Evolutionary conservation across 2,329 filamentous ascomycete genomes (phyloP).

Genomic region (Xylaria sp.): DNA sequence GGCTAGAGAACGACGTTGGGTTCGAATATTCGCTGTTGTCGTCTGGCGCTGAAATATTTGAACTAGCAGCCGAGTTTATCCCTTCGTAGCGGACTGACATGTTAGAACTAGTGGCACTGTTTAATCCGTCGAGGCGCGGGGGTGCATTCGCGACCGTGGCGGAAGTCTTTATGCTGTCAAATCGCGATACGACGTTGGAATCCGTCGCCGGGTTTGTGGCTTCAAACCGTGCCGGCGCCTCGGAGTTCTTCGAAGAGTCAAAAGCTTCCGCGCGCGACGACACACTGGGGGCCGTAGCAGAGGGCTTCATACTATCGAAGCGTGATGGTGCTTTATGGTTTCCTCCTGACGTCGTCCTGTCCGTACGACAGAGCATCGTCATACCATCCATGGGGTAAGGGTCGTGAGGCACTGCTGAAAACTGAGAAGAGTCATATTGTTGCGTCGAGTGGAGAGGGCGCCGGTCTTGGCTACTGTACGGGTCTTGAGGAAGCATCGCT

Average conservation of each 20-base stretch:
- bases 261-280: slow-evolving; percentile 14
- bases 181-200: slow-evolving; percentile 17
- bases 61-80: slow-evolving; percentile 31
- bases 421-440: slow-evolving; percentile 65
- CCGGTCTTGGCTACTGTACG: slow-evolving; percentile 40
- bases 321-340: slow-evolving; percentile 29
- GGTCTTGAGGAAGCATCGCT: slow-evolving; percentile 26
- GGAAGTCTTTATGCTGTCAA: slow-evolving; percentile 12
- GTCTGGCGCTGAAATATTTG: slow-evolving; percentile 74
- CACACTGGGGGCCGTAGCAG: slow-evolving; percentile 10
- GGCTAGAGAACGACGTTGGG: slow-evolving; percentile 87
- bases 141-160: slow-evolving; percentile 7
- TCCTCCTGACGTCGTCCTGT: slow-evolving; percentile 67
- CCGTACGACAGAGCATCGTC: slow-evolving; percentile 93
- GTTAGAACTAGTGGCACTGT: slow-evolving; percentile 27
- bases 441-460: slow-evolving; percentile 43
- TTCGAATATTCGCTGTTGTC: slow-evolving; percentile 92
- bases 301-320: slow-evolving; percentile 21
- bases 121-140: slow-evolving; percentile 15
- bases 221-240: slow-evolving; percentile 24
- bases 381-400: slow-evolving; percentile 95
- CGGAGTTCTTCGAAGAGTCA: slow-evolving; percentile 1
- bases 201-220: not conserved
- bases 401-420: slow-evolving; percentile 83
- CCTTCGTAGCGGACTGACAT: slow-evolving; percentile 20